Evolutionary conservation across 805 yeast species (phyloP), one percentile per base, ranked within the genome.

Genomic region (Starmerella asiatica): DNA sequence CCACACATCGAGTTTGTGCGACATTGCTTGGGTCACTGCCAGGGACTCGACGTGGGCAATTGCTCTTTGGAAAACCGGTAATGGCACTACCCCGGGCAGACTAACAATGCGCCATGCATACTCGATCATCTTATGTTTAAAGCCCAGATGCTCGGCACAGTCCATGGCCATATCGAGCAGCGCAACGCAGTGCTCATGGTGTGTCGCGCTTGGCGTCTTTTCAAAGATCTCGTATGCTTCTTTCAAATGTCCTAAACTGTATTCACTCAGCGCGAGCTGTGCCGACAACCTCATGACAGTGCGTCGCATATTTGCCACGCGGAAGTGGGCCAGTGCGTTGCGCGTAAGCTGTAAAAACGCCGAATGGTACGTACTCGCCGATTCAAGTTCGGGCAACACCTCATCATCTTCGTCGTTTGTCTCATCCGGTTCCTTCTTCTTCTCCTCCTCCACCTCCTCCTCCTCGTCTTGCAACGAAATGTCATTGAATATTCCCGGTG

Each of bases 251-350:
- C 68, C 60, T 23, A 64, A 73, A 54, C 71, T 76, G 43, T 78
- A 49, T 15, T 39, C 75, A 15, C 84, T 58, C 9, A 79, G 54
- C 0, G 93, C 94, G 38, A 84, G 67, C 47, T 88, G 95, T 5
- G 82, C 72, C 1, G 86, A 75, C 14, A 91, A 63, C 4, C 77
- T 64, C 51, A 81, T 86, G 5, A 80, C 76, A 0, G 83, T 68
- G 46, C 88, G 68, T 14, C 74, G 69, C 41, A 83, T 65, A 4
- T 58, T 63, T 3, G 79, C 69, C 1, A 55, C 46, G 4, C 70
- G 65, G 46, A 71, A 79, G 33, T 70, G 70, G 15, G 61, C 60
- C 15, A 76, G 70, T 0, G 77, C 71, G 0, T 62, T 57, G 40
- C 72, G 73, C 0, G 94, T 81, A 15, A 73, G 56, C 1, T 55